Percentiles rank a stretch among this genome's conserved stretches.
These are phyloP conservation scores for Miscanthus lutarioriparius DNA, from an alignment of 176 grass and related monocot genomes.

Conservation along the genomic window DNA sequence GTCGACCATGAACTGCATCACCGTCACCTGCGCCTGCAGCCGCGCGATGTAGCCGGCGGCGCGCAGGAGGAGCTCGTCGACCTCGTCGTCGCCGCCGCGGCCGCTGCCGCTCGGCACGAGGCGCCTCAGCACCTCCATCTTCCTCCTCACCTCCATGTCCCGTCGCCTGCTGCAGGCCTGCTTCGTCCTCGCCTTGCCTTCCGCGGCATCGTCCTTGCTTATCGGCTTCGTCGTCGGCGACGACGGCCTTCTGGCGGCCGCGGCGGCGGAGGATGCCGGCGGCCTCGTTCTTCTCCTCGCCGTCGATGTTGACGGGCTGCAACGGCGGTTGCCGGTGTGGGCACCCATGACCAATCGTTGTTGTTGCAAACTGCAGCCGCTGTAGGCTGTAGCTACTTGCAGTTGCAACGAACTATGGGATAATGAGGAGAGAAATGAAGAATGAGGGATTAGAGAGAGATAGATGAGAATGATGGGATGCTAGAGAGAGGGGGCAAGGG, in stretches of 20 bases:
- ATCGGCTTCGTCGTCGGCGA: not conserved
- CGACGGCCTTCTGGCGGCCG: not conserved
- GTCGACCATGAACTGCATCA: constrained; percentile 58
- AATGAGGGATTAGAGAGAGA: not conserved
- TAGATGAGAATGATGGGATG: not conserved
- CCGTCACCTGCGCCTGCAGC: constrained; percentile 47
- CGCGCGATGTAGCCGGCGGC: constrained; percentile 48
- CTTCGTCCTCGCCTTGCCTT: not conserved
- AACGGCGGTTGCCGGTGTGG: constrained; percentile 5
- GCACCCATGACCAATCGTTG: constrained; percentile 18
- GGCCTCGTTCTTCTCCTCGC: not conserved
- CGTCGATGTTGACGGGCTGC: not conserved
- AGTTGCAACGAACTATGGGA: not conserved
- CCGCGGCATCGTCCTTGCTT: not conserved
- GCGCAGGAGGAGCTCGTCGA: constrained; percentile 41
- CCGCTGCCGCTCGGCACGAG: constrained; percentile 41
- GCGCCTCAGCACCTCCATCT: constrained; percentile 43
- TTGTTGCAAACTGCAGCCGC: not conserved
- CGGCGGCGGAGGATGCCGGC: not conserved
- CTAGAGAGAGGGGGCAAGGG: not conserved
- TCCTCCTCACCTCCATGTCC: constrained; percentile 33
- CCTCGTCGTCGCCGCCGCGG: constrained; percentile 20
- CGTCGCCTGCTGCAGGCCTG: not conserved
- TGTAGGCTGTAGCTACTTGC: not conserved
- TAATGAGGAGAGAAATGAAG: not conserved